phyloP scores from a whole-genome alignment of 2,329 filamentous ascomycete species.

The Pezicula carpinea region DNA sequence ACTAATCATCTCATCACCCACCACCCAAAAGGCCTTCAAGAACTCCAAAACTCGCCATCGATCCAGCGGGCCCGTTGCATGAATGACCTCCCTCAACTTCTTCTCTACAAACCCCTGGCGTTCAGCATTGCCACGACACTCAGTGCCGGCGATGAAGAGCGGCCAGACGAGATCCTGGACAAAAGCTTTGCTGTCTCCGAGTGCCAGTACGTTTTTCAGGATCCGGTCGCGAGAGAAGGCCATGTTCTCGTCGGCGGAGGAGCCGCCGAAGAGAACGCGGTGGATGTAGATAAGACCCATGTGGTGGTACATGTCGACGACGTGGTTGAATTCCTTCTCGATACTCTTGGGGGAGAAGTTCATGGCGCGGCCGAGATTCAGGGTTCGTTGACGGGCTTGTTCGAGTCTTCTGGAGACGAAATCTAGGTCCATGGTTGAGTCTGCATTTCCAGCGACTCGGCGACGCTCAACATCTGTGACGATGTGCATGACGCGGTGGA shows the following conservation, averaged over 20 bases:
- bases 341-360: neutral
- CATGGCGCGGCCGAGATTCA: neutral
- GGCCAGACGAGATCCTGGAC: slow-evolving; percentile 5
- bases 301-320: slow-evolving; percentile 4
- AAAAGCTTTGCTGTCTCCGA: slow-evolving; percentile 1
- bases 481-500: neutral
- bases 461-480: slow-evolving; percentile 3
- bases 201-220: neutral
- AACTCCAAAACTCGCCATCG: slow-evolving; percentile 1
- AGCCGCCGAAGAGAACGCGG: neutral
- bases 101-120: slow-evolving; percentile 1
- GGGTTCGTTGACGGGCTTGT: neutral
- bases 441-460: neutral
- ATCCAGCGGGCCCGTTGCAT: slow-evolving; percentile 1
- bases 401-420: neutral
- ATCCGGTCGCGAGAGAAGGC: neutral
- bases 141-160: slow-evolving; percentile 5
- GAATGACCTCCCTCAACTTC: slow-evolving; percentile 3
- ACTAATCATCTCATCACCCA: neutral
- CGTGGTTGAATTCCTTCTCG: slow-evolving; percentile 2
- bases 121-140: slow-evolving; percentile 1
- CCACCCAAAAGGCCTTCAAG: slow-evolving; percentile 3
- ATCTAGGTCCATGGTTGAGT: neutral
- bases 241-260: neutral
- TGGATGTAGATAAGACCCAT: slow-evolving; percentile 3